Conservation (phyloP, 208 protist genomes). For the Kentomonas sorsogonicus region DNA sequence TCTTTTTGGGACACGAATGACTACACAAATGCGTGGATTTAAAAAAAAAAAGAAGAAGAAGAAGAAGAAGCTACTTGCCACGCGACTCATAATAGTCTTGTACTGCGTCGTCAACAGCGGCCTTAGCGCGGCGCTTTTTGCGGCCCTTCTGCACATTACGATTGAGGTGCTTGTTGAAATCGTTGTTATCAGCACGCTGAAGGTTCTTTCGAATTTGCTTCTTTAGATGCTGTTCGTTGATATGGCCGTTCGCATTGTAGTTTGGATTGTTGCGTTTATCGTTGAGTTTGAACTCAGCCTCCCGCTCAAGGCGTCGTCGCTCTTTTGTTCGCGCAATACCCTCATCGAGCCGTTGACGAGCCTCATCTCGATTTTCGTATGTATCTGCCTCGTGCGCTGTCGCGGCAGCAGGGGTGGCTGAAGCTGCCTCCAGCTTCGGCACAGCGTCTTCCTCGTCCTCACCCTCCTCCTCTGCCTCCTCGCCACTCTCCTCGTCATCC, state of each 20-base stretch:
- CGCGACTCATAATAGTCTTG: background rate
- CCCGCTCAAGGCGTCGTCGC: too few species aligned
- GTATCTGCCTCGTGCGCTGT: too few species aligned
- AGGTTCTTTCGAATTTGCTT: conserved; percentile 55
- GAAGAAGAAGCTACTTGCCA: background rate
- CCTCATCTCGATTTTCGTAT: too few species aligned
- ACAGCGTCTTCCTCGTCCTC: too few species aligned
- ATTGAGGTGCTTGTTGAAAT: conserved; percentile 74
- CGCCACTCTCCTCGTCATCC: conserved; percentile 13
- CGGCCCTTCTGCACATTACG: conserved; percentile 84
- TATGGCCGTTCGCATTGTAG: conserved; percentile 39
- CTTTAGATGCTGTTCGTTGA: conserved; percentile 71
- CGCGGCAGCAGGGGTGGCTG: too few species aligned
- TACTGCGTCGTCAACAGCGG: conserved; percentile 36
- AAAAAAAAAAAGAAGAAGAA: conserved; percentile 7
- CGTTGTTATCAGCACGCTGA: conserved; percentile 49
- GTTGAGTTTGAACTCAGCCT: conserved; percentile 16
- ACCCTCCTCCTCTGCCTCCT: conserved; percentile 12
- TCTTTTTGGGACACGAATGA: too few species aligned
- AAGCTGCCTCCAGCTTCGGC: too few species aligned
- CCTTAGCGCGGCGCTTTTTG: conserved; percentile 52
- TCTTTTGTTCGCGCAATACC: too few species aligned
- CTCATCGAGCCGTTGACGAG: too few species aligned
- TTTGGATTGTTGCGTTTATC: conserved; percentile 55
- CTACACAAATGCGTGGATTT: background rate